These are phyloP conservation scores for Pythium oligandrum DNA, from an alignment of 352 stramenopile species.

Conservation along the genomic window DNA sequence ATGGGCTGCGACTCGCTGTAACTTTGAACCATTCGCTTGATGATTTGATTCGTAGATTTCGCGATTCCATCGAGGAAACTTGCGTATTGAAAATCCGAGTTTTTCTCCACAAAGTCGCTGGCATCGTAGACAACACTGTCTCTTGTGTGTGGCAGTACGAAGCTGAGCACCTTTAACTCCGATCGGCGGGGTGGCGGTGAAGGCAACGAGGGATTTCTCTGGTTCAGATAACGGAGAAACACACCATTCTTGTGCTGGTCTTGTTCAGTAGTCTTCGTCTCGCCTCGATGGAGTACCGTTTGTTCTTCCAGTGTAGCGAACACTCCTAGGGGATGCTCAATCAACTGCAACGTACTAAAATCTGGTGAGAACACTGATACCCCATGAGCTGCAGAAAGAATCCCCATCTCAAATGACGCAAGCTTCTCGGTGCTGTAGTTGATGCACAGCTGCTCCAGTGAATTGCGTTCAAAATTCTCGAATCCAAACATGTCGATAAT, in stretches of 20 bases:
- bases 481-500: slow-evolving; percentile 77
- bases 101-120: slow-evolving; percentile 63
- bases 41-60: slow-evolving; percentile 18
- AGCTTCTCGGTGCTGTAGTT: slow-evolving; percentile 84
- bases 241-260: slow-evolving; percentile 65
- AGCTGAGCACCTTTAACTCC: slow-evolving; percentile 23
- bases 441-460: slow-evolving; percentile 74
- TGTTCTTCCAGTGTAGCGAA: slow-evolving; percentile 70
- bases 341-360: slow-evolving; percentile 5
- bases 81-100: slow-evolving; percentile 49
- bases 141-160: slow-evolving; percentile 47
- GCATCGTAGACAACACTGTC: slow-evolving; percentile 50
- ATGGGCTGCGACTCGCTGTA: slow-evolving; percentile 3
- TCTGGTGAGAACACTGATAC: background rate
- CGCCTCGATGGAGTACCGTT: slow-evolving; percentile 53
- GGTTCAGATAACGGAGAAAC: slow-evolving; percentile 60
- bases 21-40: slow-evolving; percentile 26
- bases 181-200: slow-evolving; percentile 17
- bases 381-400: background rate
- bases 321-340: slow-evolving; percentile 49
- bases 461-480: slow-evolving; percentile 62
- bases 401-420: slow-evolving; percentile 27
- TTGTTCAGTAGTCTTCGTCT: slow-evolving; percentile 35
- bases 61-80: slow-evolving; percentile 30
- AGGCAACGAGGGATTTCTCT: slow-evolving; percentile 31